Percentiles rank a stretch among this genome's conserved stretches.
phyloP scores from a whole-genome alignment of 2,329 filamentous ascomycete genomes.

The Podosphaera aphanis region DNA sequence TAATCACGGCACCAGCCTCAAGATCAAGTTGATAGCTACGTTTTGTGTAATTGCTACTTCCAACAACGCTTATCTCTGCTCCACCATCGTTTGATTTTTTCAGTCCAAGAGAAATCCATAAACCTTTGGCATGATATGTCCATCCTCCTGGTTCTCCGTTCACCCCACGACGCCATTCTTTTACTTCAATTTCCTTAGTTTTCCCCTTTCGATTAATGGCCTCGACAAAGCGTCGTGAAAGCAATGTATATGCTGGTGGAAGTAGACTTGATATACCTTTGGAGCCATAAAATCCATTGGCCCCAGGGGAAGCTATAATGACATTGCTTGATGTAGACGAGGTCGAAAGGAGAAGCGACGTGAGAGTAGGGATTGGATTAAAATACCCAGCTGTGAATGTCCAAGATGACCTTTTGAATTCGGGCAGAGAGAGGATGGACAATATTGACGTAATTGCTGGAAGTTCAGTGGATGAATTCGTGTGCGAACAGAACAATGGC shows the following conservation, averaged over 20 bases:
- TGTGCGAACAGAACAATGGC: conserved; percentile 43
- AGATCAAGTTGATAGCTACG: conserved; percentile 80
- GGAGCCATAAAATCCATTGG: conserved; percentile 86
- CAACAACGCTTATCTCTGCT: conserved; percentile 62
- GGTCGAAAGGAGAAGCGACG: conserved; percentile 53
- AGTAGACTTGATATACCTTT: conserved; percentile 74
- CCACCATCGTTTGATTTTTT: conserved; percentile 39
- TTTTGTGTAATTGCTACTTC: conserved; percentile 89
- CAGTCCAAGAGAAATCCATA: conserved; percentile 61
- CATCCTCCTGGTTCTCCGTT: conserved; percentile 65
- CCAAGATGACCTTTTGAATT: conserved; percentile 54
- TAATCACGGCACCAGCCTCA: conserved; percentile 67
- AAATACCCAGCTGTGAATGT: conserved; percentile 97
- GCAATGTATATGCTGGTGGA: conserved; percentile 74
- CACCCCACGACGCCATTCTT: conserved; percentile 70
- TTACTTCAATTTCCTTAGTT: conserved; percentile 40
- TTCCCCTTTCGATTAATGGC: conserved; percentile 17
- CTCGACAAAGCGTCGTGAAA: conserved; percentile 58
- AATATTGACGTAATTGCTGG: conserved; percentile 59
- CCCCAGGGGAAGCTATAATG: conserved; percentile 75
- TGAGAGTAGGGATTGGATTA: conserved; percentile 75
- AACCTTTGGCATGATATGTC: conserved; percentile 94
- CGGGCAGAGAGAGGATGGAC: conserved; percentile 35
- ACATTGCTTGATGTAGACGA: conserved; percentile 51
- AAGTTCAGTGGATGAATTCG: conserved; percentile 70